Percentiles rank a stretch among this genome's conserved stretches.
phyloP scores from a whole-genome alignment of 2,329 filamentous ascomycete species.

The Fusarium newnesense region DNA sequence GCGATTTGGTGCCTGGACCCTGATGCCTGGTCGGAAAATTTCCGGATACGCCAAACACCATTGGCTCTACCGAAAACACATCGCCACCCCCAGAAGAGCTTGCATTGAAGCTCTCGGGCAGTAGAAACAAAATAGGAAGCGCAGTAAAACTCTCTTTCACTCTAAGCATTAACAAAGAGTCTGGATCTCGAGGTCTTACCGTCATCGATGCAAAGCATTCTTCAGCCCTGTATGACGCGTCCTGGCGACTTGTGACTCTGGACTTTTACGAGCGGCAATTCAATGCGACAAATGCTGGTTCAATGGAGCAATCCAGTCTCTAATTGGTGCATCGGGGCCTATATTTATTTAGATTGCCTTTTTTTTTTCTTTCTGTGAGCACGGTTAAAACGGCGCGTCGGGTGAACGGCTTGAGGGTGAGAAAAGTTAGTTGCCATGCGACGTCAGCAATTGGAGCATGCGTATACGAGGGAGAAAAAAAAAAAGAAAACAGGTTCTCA shows the following conservation, averaged over 20 bases:
- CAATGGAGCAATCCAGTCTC: background rate
- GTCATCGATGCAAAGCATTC: background rate
- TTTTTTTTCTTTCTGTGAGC: background rate
- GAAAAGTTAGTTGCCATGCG: conserved; percentile 3
- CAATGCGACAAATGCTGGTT: background rate
- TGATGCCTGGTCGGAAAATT: conserved; percentile 3
- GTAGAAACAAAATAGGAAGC: background rate
- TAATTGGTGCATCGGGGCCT: background rate
- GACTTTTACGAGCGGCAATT: background rate
- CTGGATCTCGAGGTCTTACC: background rate
- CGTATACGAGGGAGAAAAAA: conserved; percentile 3
- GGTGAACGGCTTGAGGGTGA: conserved; percentile 3
- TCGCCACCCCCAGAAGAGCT: background rate
- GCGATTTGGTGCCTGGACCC: background rate
- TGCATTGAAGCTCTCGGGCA: background rate
- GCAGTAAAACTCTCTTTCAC: background rate
- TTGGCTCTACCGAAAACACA: background rate
- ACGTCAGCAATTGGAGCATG: conserved; percentile 12
- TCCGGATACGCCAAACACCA: background rate
- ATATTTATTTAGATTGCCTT: background rate
- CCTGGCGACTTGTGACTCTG: background rate
- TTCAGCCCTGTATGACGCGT: conserved; percentile 21
- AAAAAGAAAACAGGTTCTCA: background rate
- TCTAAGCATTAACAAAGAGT: accelerated
- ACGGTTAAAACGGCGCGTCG: conserved; percentile 16